These are phyloP conservation scores for Penicillium thymicola DNA, from an alignment of 2,329 filamentous ascomycete species.

Conservation along the genomic window DNA sequence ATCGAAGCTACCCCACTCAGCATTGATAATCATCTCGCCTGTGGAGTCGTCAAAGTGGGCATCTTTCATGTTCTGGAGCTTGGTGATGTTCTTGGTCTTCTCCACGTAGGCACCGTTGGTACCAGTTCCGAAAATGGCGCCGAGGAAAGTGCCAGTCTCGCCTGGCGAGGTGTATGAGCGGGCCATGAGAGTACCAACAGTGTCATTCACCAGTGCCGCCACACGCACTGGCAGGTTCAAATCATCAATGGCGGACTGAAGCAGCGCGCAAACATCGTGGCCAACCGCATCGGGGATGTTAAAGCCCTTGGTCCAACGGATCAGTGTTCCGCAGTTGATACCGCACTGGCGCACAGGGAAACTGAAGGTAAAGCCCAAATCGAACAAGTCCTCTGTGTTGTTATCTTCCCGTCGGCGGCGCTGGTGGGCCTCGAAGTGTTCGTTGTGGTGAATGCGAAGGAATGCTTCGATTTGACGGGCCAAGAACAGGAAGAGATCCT, in stretches of 20 bases:
- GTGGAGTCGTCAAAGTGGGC: slow-evolving; percentile 69
- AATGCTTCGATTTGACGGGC: slow-evolving; percentile 90
- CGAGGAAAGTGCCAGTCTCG: slow-evolving; percentile 81
- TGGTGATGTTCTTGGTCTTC: slow-evolving; percentile 80
- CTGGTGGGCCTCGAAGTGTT: slow-evolving; percentile 73
- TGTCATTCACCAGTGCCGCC: slow-evolving; percentile 95
- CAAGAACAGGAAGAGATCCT: slow-evolving; percentile 87
- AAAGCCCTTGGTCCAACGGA: slow-evolving; percentile 98
- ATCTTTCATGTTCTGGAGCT: slow-evolving; percentile 58
- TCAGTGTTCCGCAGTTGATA: slow-evolving; percentile 91
- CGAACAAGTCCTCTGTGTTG: slow-evolving; percentile 75
- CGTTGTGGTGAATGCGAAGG: slow-evolving; percentile 79
- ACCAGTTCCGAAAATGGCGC: slow-evolving; percentile 94
- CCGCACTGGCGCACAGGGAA: slow-evolving; percentile 93
- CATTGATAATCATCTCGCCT: slow-evolving; percentile 96
- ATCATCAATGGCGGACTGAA: slow-evolving; percentile 85
- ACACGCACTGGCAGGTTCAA: slow-evolving; percentile 86
- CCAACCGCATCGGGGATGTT: slow-evolving; percentile 93
- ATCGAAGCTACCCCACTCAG: slow-evolving; percentile 98
- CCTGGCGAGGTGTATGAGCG: slow-evolving; percentile 91
- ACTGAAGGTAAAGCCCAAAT: slow-evolving; percentile 97
- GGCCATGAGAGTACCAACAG: slow-evolving; percentile 95
- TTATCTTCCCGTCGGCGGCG: slow-evolving; percentile 62
- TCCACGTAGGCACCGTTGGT: slow-evolving; percentile 98
- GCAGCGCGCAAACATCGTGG: slow-evolving; percentile 86